Base-by-base conservation (phyloP, 768 basidiomycete genomes). In the Amanita polypyramis region DNA sequence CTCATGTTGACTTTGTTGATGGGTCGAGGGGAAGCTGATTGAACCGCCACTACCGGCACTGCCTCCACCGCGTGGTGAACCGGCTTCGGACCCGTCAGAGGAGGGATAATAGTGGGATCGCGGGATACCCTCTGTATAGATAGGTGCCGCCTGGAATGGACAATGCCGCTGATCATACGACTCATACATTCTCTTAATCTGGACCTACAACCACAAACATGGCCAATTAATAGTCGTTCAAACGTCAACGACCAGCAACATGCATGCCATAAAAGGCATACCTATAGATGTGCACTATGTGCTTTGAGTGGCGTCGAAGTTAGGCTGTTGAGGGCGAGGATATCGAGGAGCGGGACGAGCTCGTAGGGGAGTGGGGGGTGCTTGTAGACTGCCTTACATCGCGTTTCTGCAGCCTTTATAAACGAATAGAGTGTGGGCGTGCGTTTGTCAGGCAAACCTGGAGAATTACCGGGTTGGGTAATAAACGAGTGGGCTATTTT, bases 401-500 rank as follows among this genome's bases (percentile, higher is more conserved):
- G 34, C 34, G 36, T 36, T 39, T 40, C 36, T 38, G 6, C 29
- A 33, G 46, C 27, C 27, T 30, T 47, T 47, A 47, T 47, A 47
- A 47, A 21, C 37, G 12, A 17, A 7, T 1, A 5, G 39, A 6
- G 12, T 49, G 47, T 42, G 47, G 38, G 33, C 32, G 33, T 20
- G 7, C 1, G 32, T 36, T 46, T 30, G 17, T 12, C 38, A 19
- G 17, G n/a, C 15, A 47, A 27, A 30, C 40, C 9, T 17, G 17
- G 10, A 40, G 32, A 52, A 54, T 57, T 52, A 1, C 55, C 50
- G 35, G n/a, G 49, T 25, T 47, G 29, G 42, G 58, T 29, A 52
- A 55, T 43, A 46, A 43, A 41, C 34, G 32, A 36, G 50, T 38
- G 35, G 40, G 54, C 43, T 5, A 29, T 17, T 23, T 44, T n/a